Evolutionary conservation across 2,329 filamentous ascomycete genomes (phyloP), one percentile per base, ranked within the genome.

Genomic region (Nothopassalora personata): DNA sequence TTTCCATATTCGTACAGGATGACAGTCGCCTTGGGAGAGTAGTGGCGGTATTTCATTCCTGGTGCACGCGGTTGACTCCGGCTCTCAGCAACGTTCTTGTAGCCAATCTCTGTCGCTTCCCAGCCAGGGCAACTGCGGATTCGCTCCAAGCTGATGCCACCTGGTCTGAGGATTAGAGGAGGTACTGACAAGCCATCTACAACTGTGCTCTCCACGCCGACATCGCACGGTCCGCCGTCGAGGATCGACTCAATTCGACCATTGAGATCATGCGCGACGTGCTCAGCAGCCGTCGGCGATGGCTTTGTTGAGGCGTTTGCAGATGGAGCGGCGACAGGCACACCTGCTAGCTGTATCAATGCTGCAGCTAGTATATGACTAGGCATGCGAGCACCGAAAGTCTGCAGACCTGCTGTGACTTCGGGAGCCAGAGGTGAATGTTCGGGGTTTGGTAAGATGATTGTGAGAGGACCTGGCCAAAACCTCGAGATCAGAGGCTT

Each of bases 31-130:
- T 87, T 90, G 0, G 94, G 94, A 47, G 92, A 96, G 71, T 99
- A 99, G 73, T 99, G 94, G 71, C 94, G 90, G 73, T 99, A 99
- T 76, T 99, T 99, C 94, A 99, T 99, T 0, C 94, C 94, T 0
- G 94, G 94, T 0, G 94, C 94, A 58, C 90, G 82, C 0, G 94
- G 94, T 9, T 74, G 77, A 53, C 83, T 84, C 5, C 83, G 87
- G 46, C 61, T 80, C 67, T 90, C 84, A 15, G 85, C 84, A 58
- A 82, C 81, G 68, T 96, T 91, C 70, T 87, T 86, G 74, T 97
- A 97, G 10, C 84, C 93, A 60, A 88, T 85, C 61, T 82, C 80
- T 0, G 91, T 89, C 43, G 83, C 77, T 71, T 91, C 87, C 93
- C 94, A 99, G 0, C 93, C 93, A 0, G 81, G 78, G 69, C 88